Evolutionary conservation across 2,329 filamentous ascomycete genomes (phyloP), one percentile per base, ranked within the genome.

Genomic region (Gyromitra esculenta): DNA sequence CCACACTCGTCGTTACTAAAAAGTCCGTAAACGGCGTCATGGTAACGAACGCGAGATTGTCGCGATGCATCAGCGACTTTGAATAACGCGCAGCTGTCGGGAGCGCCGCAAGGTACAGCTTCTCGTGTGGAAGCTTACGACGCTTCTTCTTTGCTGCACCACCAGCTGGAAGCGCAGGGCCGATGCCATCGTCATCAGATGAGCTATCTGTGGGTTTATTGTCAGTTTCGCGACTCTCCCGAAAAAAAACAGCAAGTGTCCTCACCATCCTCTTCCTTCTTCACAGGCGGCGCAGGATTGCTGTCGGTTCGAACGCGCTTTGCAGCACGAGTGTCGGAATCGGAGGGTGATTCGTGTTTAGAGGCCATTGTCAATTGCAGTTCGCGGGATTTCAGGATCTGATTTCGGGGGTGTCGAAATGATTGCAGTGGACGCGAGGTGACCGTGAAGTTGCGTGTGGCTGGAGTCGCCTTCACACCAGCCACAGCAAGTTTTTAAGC

Each of bases 1-100:
- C 96, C 56, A 92, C 85, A 0, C 96, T 98, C 77, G 92, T 93
- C 0, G 96, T 99, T 78, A 99, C 96, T 48, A 99, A 87, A 82
- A 99, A 99, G 80, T 98, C 96, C 76, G 95, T 97, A 76, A 91
- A 86, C 0, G 94, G 94, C 0, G 96, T 97, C 83, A 97, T 90
- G 11, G 91, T 96, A 78, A 93, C 89, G 81, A 94, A 98, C 73
- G 91, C 89, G 64, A 99, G 85, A 84, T 97, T 94, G 80, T 99
- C 96, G 85, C 95, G 94, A 87, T 99, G 96, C 96, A 99, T 99
- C 82, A 99, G 87, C 59, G 96, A 98, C 82, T 94, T 97, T 75
- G 92, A 97, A 85, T 99, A 99, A 59, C 93, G 91, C 48, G 87
- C 82, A 21, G 93, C 92, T 65, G 89, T 89, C 3, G 96, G 96